Evolutionary conservation across 2,329 filamentous ascomycete genomes (phyloP), one percentile per base, ranked within the genome.

Genomic region (Beauveria australis): DNA sequence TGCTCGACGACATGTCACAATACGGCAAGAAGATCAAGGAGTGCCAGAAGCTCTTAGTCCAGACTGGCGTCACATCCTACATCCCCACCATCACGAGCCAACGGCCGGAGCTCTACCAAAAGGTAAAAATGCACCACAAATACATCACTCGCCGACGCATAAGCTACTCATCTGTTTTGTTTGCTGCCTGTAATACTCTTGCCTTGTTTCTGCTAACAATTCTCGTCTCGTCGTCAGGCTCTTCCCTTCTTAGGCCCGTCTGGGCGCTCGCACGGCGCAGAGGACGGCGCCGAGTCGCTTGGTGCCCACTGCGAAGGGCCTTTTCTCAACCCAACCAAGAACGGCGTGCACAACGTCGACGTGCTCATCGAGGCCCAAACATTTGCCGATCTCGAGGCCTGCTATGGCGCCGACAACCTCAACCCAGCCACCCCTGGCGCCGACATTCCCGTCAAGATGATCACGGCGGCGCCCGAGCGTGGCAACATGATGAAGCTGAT

Each of bases 221-320:
- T 26, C 7, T 28, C 24, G 33, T 22, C 22, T 37, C n/a, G 26
- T 19, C 22, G 24, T n/a, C 46, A 85, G 78, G 83, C 88, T 9
- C 81, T 96, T 18, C 91, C 89, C 18, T 88, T 87, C 67, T 82
- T 96, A 12, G 89, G 85, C 0, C 90, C 91, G 1, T 90, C 88
- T 0, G 87, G 87, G 18, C 70, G 73, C 61, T 68, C 72, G 16
- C 83, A 89, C 64, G 72, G 81, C 56, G 77, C 89, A 40, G 73
- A 78, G 46, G 83, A 90, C 64, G 92, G 92, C 51, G 86, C 91
- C 53, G 92, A 96, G 75, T 94, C 90, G 0, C 82, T 97, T 16
- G 92, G 92, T 33, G 92, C 92, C 3, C 92, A 97, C 70, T 89
- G 90, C 70, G 92, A 97, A 78, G 92, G 92, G 0, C 92, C 92